These are phyloP conservation scores for Crithidia thermophila DNA, from an alignment of 208 protist species.

Conservation along the genomic window DNA sequence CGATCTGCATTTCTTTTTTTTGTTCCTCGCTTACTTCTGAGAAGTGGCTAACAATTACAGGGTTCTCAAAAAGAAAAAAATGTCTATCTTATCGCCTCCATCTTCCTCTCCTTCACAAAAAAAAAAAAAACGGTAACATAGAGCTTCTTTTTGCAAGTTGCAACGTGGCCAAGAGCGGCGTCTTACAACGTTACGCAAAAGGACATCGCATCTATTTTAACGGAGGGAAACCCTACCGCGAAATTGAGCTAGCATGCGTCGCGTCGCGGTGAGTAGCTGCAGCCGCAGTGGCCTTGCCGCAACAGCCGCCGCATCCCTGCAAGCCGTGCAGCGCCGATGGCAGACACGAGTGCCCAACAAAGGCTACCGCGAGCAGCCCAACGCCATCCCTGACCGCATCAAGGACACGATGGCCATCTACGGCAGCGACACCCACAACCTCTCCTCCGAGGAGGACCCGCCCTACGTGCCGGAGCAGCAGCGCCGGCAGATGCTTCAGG, in stretches of 20 bases:
- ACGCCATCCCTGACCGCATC: conserved; percentile 74
- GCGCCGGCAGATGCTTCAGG: conserved; percentile 61
- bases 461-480: conserved; percentile 78
- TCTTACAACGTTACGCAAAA: no score
- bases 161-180: no score
- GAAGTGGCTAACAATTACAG: no score
- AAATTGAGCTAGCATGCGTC: not conserved
- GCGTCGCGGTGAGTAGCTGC: not conserved
- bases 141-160: no score
- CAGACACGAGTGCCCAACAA: conserved; percentile 72
- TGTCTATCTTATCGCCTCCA: no score
- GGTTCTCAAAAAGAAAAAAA: no score
- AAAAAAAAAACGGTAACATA: not conserved
- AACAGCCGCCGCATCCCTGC: not conserved
- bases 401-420: conserved; percentile 78
- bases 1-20: no score
- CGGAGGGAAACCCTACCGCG: no score
- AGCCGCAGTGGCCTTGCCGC: not conserved
- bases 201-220: no score
- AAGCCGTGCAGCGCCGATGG: conserved; percentile 1
- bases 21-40: no score
- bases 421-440: conserved; percentile 50
- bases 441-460: conserved; percentile 57
- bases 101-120: no score
- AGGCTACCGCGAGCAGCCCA: conserved; percentile 71